Conservation (phyloP, 148 eudicot species). For the Vaccinium macrocarpon region DNA sequence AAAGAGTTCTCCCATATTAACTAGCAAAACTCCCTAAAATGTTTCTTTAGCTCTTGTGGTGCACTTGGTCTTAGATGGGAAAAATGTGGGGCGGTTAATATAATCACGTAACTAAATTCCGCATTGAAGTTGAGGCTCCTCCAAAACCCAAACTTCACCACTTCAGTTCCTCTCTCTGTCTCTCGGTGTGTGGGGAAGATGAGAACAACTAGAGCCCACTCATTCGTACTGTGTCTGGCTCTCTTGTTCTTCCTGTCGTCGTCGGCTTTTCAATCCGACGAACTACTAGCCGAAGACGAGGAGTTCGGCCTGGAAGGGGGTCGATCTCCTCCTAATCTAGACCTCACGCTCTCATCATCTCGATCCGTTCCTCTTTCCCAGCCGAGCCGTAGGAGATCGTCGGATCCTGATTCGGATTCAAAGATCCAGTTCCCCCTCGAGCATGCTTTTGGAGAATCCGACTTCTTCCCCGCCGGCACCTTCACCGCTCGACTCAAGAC, state of each 20-base stretch:
- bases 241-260: conserved; percentile 10
- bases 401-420: conserved; percentile 72
- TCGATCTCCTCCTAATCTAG: conserved; percentile 29
- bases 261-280: conserved; percentile 74
- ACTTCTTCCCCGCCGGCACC: conserved; percentile 68
- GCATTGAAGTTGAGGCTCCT: neutral
- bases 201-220: neutral
- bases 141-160: neutral
- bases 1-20: no score
- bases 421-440: conserved; percentile 71
- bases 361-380: neutral
- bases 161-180: neutral
- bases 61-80: no score
- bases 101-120: no score
- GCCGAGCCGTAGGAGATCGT: conserved; percentile 38
- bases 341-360: conserved; percentile 12
- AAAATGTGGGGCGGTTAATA: no score
- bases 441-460: conserved; percentile 84
- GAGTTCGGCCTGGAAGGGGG: conserved; percentile 63
- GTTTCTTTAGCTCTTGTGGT: no score
- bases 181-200: neutral
- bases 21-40: no score
- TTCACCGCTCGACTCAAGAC: conserved; percentile 85
- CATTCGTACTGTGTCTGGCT: neutral
- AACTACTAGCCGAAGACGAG: conserved; percentile 70